Evolutionary conservation across 2,329 filamentous ascomycete genomes (phyloP), one percentile per base, ranked within the genome.

Genomic region (Paraphaeosphaeria sporulosa): DNA sequence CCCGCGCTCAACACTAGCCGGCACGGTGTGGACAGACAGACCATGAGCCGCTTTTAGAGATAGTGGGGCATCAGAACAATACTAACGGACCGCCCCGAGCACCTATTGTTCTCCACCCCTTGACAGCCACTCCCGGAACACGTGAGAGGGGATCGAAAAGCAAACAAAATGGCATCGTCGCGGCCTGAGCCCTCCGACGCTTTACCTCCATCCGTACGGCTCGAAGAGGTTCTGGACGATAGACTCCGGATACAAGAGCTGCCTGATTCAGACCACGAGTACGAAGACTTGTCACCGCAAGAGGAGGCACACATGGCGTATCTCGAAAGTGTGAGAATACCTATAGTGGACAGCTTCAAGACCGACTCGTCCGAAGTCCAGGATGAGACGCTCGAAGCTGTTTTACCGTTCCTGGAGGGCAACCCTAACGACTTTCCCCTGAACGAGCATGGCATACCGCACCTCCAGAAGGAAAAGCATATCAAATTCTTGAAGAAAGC

Each of bases 371-470:
- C 90, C 1, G 74, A 78, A 52, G 75, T 86, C 30, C 92, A 96
- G 77, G 85, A 90, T 60, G 81, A 87, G 58, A 94, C 91, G 0
- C 81, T 92, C 57, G 78, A 87, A 40, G 84, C 86, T 70, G 91
- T 91, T 69, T 79, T 93, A 32, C 89, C 90, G 0, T 90, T 89
- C 65, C 82, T 96, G 17, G 80, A 81, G 36, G 80, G 80, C n/a
- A 83, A 80, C 44, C 81, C 82, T 51, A 81, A 84, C 60, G 80
- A 82, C 25, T 74, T 83, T 55, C 67, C 79, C 19, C 85, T 86
- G 78, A 97, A 96, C 78, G 80, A 80, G 54, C 83, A 89, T 75
- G 93, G 93, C 15, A 81, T 97, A 38, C 91, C 93, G 15, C 84
- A 83, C 58, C 85, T 99, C n/a, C 85, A 89, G 67, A 87, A 90